phyloP scores from a whole-genome alignment of 179 eudicot genomes.

The Nepenthes alata region DNA sequence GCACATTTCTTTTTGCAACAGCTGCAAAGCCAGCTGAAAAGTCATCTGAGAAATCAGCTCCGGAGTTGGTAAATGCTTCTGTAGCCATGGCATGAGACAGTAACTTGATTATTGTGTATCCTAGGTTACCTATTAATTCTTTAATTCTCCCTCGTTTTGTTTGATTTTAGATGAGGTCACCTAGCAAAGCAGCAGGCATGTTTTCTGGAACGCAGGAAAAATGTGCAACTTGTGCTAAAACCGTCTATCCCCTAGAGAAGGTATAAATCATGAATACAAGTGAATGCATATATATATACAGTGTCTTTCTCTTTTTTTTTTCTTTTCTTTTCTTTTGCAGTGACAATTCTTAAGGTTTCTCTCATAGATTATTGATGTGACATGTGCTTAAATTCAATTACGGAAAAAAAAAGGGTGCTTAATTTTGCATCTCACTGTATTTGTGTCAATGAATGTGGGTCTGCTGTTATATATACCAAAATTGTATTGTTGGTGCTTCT shows the following conservation, averaged over 20 bases:
- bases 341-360: too few species aligned
- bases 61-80: slow-evolving; percentile 53
- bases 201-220: slow-evolving; percentile 96
- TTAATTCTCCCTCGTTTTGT: slow-evolving; percentile 10
- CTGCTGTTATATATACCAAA: too few species aligned
- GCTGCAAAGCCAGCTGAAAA: slow-evolving; percentile 74
- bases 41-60: slow-evolving; percentile 25
- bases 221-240: slow-evolving; percentile 86
- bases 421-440: too few species aligned
- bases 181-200: slow-evolving; percentile 96
- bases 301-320: too few species aligned
- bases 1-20: slow-evolving; percentile 10
- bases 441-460: too few species aligned
- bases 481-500: too few species aligned
- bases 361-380: too few species aligned
- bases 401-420: too few species aligned
- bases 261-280: slow-evolving; percentile 19
- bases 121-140: slow-evolving; percentile 2
- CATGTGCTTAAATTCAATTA: too few species aligned
- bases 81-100: slow-evolving; percentile 2
- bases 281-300: too few species aligned
- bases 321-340: too few species aligned
- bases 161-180: slow-evolving; percentile 59
- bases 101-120: not conserved
- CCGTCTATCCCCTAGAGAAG: slow-evolving; percentile 93